Percentiles rank a stretch among this genome's conserved stretches.
phyloP scores from a whole-genome alignment of 2,329 filamentous ascomycete species.

The Pseudocercospora cruenta region DNA sequence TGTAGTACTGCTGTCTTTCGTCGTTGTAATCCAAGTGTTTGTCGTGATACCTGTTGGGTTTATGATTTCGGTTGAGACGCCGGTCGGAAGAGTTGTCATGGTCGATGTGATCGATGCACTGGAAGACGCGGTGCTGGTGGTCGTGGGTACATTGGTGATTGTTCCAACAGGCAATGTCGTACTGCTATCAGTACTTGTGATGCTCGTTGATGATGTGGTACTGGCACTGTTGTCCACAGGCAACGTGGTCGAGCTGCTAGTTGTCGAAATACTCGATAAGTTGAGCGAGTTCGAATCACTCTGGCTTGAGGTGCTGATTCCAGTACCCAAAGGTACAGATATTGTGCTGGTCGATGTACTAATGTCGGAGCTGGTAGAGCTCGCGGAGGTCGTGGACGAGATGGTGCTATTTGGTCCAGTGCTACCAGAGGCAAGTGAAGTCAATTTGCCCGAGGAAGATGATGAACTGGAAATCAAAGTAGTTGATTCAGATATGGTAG shows the following conservation, averaged over 20 bases:
- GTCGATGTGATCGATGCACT: slow-evolving; percentile 11
- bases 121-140: not conserved
- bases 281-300: not conserved
- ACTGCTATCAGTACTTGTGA: slow-evolving; percentile 10
- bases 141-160: not conserved
- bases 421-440: not conserved
- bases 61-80: slow-evolving; percentile 18
- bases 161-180: not conserved
- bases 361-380: not conserved
- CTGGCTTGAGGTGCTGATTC: not conserved
- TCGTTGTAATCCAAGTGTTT: slow-evolving; percentile 20
- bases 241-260: not conserved
- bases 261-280: not conserved
- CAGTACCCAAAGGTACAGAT: slow-evolving; percentile 2
- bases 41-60: slow-evolving; percentile 5
- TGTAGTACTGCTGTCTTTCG: slow-evolving; percentile 12
- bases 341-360: not conserved
- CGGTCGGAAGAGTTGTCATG: slow-evolving; percentile 19
- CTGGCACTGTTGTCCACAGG: not conserved
- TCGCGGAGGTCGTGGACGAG: not conserved
- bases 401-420: not conserved
- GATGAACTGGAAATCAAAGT: not conserved
- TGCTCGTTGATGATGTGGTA: not conserved
- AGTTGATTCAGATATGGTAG: not conserved
- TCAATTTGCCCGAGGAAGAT: not conserved